A percentile compares a stretch with the other conserved stretches of the same genome.
Evolutionary conservation across 2,329 filamentous ascomycete genomes (phyloP).

Genomic region (Penicillium sp.): DNA sequence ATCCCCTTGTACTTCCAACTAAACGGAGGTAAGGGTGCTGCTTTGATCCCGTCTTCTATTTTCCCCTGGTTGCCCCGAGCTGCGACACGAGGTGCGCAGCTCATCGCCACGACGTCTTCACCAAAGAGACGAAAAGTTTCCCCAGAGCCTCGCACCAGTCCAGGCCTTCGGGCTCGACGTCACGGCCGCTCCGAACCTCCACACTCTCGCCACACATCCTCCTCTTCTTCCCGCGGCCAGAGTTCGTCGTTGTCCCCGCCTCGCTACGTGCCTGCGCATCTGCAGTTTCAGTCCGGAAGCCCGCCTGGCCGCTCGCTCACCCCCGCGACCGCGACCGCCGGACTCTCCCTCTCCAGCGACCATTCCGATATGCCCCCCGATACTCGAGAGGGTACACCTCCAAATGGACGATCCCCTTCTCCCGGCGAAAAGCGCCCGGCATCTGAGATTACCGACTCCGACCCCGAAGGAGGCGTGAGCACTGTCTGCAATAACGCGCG

Average conservation of each 20-base stretch:
- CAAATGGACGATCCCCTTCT: slow-evolving; percentile 31
- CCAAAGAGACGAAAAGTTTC: slow-evolving; percentile 50
- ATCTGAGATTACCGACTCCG: slow-evolving; percentile 32
- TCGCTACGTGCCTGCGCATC: slow-evolving; percentile 55
- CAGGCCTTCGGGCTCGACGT: slow-evolving; percentile 38
- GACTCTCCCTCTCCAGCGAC: slow-evolving; percentile 49
- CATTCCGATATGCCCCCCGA: slow-evolving; percentile 46
- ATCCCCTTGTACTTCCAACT: slow-evolving; percentile 5
- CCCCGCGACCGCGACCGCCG: slow-evolving; percentile 54
- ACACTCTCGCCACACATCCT: slow-evolving; percentile 24
- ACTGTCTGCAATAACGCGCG: slow-evolving; percentile 9
- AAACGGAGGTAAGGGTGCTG: slow-evolving; percentile 5
- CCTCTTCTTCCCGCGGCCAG: slow-evolving; percentile 26
- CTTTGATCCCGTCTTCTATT: slow-evolving; percentile 5
- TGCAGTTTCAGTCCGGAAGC: slow-evolving; percentile 48
- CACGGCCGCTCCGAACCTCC: slow-evolving; percentile 31
- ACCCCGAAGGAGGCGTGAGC: slow-evolving; percentile 25
- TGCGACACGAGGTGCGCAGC: slow-evolving; percentile 46
- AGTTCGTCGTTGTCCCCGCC: slow-evolving; percentile 35
- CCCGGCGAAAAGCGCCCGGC: slow-evolving; percentile 38
- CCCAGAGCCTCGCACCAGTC: slow-evolving; percentile 42
- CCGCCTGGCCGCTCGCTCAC: slow-evolving; percentile 39
- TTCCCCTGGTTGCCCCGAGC: slow-evolving; percentile 34
- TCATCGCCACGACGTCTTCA: slow-evolving; percentile 51
- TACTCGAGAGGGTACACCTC: slow-evolving; percentile 25